Evolutionary conservation across 495 filamentous ascomycete genomes (phyloP), one percentile per base, ranked within the genome.

Genomic region (Cudoniella acicularis): DNA sequence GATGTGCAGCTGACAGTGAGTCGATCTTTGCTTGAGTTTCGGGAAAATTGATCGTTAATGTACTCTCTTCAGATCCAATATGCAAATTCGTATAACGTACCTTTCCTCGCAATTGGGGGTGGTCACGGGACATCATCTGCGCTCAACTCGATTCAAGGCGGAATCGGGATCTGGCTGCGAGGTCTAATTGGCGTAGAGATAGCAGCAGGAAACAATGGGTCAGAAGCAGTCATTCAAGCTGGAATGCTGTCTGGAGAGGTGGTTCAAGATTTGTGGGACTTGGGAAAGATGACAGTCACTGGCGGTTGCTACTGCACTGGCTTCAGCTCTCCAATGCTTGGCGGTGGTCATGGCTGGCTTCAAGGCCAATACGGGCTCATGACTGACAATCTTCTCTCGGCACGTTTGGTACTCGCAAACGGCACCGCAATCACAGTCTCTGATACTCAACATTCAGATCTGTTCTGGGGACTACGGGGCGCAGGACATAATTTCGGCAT

Each of bases 401-500:
- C 76, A 59, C 75, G 77, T 23, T 64, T 87, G 11, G 81, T 88
- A 0, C 70, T 83, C 3, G 82, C 83, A n/a, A 69, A 83, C 59
- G 86, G 84, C 11, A 61, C 65, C 17, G 60, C 68, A 16, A 72
- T 72, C 8, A 77, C 71, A 11, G 57, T 75, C 21, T 47, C 43
- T 41, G 36, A 9, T 9, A 57, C 75, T 45, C 47, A 69, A 6
- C 66, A 69, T 49, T 68, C 75, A 9, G 77, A 84, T 22, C 75
- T 85, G 51, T 85, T 70, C 65, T 84, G 81, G 79, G 83, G 73
- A 8, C 64, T 87, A 52, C 70, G 72, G 47, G 84, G 84, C 3
- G 83, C 82, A 27, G 83, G 83, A 3, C 79, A 83, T 64, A 86
- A 86, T 67, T 86, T 86, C 55, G 84, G 83, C 49, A 80, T 86